Evolutionary conservation across 176 grass and related monocot genomes (phyloP).

Genomic region (Puccinellia tenuiflora): DNA sequence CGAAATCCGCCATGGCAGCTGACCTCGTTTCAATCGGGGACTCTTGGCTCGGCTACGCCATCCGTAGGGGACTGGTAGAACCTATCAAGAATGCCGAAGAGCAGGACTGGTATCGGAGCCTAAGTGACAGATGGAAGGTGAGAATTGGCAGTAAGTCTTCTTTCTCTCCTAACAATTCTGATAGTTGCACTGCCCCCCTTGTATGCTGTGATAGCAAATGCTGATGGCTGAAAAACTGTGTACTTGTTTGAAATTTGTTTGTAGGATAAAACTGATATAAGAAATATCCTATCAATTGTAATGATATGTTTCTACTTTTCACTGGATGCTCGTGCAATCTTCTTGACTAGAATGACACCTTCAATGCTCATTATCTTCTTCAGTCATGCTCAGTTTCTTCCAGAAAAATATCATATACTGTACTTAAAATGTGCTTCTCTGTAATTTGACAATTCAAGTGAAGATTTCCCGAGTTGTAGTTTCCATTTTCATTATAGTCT

Average conservation of each 20-base stretch:
- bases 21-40: conserved; percentile 75
- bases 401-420: neutral
- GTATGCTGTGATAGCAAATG: neutral
- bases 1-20: conserved; percentile 65
- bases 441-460: neutral
- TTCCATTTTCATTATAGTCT: conserved; percentile 66
- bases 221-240: neutral
- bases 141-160: conserved; percentile 10
- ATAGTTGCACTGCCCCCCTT: neutral
- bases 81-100: conserved; percentile 61
- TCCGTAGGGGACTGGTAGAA: conserved; percentile 62
- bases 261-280: neutral
- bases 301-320: neutral
- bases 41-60: conserved; percentile 76
- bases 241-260: neutral
- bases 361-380: neutral
- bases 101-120: conserved; percentile 66
- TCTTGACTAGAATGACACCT: neutral
- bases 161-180: neutral
- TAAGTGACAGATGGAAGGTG: conserved; percentile 91
- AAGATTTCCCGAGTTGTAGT: neutral
- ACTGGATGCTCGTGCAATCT: neutral
- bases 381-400: neutral
- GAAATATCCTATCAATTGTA: neutral
- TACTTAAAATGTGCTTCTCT: neutral